Conservation (phyloP, 441 rosid genomes). For the Gossypium laxum region DNA sequence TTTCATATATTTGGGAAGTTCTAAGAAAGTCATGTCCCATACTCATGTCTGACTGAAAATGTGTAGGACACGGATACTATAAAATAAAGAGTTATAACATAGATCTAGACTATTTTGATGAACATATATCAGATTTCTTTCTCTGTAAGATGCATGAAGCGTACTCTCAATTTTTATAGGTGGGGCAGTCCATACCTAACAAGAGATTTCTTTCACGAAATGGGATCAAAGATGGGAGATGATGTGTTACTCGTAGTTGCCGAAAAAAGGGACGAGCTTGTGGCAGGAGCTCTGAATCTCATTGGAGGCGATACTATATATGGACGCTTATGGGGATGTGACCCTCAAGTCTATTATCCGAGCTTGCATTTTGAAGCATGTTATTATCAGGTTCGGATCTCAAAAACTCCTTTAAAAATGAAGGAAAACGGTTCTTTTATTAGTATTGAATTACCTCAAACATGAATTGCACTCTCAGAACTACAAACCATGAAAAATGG, state of each 20-base stretch:
- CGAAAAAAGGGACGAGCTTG: slow-evolving; percentile 74
- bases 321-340: slow-evolving; percentile 92
- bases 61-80: too few relatives aligned
- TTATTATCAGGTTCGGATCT: slow-evolving; percentile 68
- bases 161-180: slow-evolving; percentile 28
- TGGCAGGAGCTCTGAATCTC: slow-evolving; percentile 89
- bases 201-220: slow-evolving; percentile 66
- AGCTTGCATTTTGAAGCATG: slow-evolving; percentile 90
- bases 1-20: background rate
- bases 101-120: background rate
- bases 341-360: slow-evolving; percentile 64
- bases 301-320: slow-evolving; percentile 81
- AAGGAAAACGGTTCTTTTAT: background rate
- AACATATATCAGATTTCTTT: background rate
- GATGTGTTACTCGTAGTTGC: slow-evolving; percentile 64
- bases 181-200: slow-evolving; percentile 93
- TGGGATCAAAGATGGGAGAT: slow-evolving; percentile 82
- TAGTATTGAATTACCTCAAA: background rate
- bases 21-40: background rate
- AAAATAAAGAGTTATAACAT: too few relatives aligned
- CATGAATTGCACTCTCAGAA: background rate
- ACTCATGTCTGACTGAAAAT: too few relatives aligned
- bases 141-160: slow-evolving; percentile 4
- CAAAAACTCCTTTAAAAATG: background rate
- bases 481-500: background rate